Evolutionary conservation across 2,329 filamentous ascomycete genomes (phyloP).

Genomic region (Cephalotrichum gorgonifer): DNA sequence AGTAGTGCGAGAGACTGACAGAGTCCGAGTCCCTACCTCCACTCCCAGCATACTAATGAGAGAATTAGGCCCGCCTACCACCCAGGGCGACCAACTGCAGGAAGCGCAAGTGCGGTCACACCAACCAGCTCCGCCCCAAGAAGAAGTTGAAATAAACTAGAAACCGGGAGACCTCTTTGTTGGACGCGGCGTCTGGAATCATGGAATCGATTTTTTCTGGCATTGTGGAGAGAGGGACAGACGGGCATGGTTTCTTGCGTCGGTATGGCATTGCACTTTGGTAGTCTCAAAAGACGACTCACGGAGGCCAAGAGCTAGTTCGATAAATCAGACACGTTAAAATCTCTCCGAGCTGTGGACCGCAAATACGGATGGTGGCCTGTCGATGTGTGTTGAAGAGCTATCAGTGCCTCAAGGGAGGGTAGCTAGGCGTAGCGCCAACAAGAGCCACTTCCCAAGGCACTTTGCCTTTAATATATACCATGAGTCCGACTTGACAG

Average conservation of each 20-base stretch:
- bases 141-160: constrained; percentile 88
- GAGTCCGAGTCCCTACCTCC: not conserved
- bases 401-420: too few species aligned
- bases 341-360: not conserved
- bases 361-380: too few species aligned
- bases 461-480: too few species aligned
- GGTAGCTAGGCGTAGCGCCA: too few species aligned
- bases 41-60: too few species aligned
- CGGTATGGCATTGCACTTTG: not conserved
- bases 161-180: constrained; percentile 11
- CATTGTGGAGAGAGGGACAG: constrained; percentile 25
- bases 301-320: constrained; percentile 1
- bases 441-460: too few species aligned
- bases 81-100: constrained; percentile 99
- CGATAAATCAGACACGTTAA: not conserved
- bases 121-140: constrained; percentile 99
- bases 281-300: not conserved
- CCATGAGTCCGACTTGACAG: too few species aligned
- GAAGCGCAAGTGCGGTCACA: constrained; percentile 99
- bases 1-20: constrained; percentile 23
- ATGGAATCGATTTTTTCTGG: constrained; percentile 23
- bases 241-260: constrained; percentile 12
- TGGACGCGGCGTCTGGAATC: constrained; percentile 33
- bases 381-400: too few species aligned
- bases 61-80: constrained; percentile 63